Conservation (phyloP, 345 rosid genomes). For the Garcia nutans region DNA sequence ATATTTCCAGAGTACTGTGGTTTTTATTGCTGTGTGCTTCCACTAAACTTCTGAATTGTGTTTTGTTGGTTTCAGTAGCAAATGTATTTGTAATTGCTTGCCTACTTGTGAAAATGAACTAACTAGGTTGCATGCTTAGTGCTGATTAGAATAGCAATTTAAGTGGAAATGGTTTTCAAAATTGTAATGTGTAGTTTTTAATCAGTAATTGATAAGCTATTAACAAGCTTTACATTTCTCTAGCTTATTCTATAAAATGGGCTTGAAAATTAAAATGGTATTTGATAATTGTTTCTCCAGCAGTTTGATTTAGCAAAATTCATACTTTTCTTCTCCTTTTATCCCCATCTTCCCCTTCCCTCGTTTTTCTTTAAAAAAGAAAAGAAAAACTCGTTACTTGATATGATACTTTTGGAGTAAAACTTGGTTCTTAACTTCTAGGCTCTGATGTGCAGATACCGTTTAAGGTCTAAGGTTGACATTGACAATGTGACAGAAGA, state of each 20-base stretch:
- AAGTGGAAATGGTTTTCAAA: background rate
- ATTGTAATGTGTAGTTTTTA: background rate
- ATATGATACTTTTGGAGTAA: background rate
- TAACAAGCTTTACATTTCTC: background rate
- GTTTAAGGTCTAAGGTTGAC: slow-evolving; percentile 86
- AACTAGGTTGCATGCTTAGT: background rate
- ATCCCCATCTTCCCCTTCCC: background rate
- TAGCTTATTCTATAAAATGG: background rate
- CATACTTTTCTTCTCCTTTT: background rate
- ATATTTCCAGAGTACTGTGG: too few relatives aligned
- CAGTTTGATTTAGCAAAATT: background rate
- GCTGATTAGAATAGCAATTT: background rate
- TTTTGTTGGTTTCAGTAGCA: background rate
- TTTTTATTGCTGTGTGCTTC: background rate
- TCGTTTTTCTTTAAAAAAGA: background rate
- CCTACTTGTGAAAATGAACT: background rate
- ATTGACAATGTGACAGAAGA: slow-evolving; percentile 69
- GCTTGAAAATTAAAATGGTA: background rate
- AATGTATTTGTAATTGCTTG: background rate
- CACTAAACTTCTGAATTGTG: background rate
- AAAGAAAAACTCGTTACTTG: background rate
- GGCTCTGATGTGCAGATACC: slow-evolving; percentile 47
- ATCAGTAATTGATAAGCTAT: background rate
- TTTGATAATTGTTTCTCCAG: background rate
- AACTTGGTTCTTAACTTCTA: background rate